A percentile compares a stretch with the other conserved stretches of the same genome.
Conservation (phyloP, 140 eudicot genomes). For the Artemisia princeps region DNA sequence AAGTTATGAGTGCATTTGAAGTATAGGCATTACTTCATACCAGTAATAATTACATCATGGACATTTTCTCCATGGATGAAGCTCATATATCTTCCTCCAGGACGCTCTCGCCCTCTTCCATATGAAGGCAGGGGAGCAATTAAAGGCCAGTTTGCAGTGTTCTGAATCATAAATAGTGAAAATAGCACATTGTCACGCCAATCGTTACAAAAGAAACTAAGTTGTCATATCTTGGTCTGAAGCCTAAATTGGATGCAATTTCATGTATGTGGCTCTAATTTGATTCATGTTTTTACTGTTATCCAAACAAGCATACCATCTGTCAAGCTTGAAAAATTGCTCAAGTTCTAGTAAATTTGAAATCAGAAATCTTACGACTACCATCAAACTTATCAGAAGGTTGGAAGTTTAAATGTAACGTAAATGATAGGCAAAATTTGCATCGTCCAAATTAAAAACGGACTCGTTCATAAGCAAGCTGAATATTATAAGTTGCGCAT, state of each 20-base stretch:
- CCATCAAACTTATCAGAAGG: not conserved
- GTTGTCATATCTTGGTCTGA: too few relatives aligned
- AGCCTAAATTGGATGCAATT: too few relatives aligned
- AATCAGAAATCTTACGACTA: too few relatives aligned
- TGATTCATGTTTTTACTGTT: too few relatives aligned
- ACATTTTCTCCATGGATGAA: slow-evolving; percentile 54
- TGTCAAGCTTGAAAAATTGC: too few relatives aligned
- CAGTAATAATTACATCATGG: slow-evolving; percentile 70
- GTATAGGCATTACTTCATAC: slow-evolving; percentile 23
- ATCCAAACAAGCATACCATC: too few relatives aligned
- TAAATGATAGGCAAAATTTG: not conserved
- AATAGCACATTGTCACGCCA: not conserved
- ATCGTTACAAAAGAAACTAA: too few relatives aligned
- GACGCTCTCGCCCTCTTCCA: slow-evolving; percentile 69
- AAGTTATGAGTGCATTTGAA: not conserved
- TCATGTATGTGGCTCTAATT: too few relatives aligned
- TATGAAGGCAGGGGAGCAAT: slow-evolving; percentile 70
- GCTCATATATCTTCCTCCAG: slow-evolving; percentile 71
- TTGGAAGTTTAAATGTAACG: not conserved
- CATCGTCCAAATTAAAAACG: not conserved
- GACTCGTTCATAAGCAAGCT: not conserved
- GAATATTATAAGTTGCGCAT: slow-evolving; percentile 8
- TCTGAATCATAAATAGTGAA: slow-evolving; percentile 27
- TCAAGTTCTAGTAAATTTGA: too few relatives aligned
- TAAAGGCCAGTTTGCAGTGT: slow-evolving; percentile 53